These are phyloP conservation scores for Dactylellina parvicollis DNA, from an alignment of 2,329 filamentous ascomycete genomes.

Conservation along the genomic window DNA sequence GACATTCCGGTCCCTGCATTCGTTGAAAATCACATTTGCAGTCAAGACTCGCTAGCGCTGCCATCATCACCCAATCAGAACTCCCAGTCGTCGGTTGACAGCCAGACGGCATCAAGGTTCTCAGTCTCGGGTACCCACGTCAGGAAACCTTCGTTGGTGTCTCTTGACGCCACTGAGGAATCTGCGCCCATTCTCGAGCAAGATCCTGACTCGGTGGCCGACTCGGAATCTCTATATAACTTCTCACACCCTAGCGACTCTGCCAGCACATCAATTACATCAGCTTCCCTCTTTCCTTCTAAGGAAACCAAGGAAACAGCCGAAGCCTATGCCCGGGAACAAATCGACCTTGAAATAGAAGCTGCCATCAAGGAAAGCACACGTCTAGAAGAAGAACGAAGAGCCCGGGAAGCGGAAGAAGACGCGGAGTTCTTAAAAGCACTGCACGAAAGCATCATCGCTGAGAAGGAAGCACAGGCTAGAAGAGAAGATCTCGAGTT, in stretches of 20 bases:
- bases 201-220: slow-evolving; percentile 21
- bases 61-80: slow-evolving; percentile 36
- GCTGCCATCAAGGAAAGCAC: slow-evolving; percentile 47
- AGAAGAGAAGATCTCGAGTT: slow-evolving; percentile 49
- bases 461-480: slow-evolving; percentile 49
- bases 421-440: slow-evolving; percentile 44
- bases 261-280: slow-evolving; percentile 44
- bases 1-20: slow-evolving; percentile 51
- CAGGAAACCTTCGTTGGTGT: slow-evolving; percentile 53
- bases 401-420: slow-evolving; percentile 39
- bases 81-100: slow-evolving; percentile 26
- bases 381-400: slow-evolving; percentile 49
- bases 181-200: slow-evolving; percentile 48
- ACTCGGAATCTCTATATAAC: slow-evolving; percentile 49
- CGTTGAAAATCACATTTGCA: slow-evolving; percentile 33
- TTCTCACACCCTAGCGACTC: slow-evolving; percentile 28
- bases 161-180: slow-evolving; percentile 42
- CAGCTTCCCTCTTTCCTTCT: slow-evolving; percentile 43
- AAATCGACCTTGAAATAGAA: slow-evolving; percentile 52
- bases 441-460: slow-evolving; percentile 51
- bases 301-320: slow-evolving; percentile 50
- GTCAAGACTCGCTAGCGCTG: slow-evolving; percentile 28
- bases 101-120: slow-evolving; percentile 2
- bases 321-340: slow-evolving; percentile 40
- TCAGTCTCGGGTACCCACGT: slow-evolving; percentile 28